Base-by-base conservation (phyloP, 2,329 filamentous ascomycete species). In the Cyphellophora europaea region DNA sequence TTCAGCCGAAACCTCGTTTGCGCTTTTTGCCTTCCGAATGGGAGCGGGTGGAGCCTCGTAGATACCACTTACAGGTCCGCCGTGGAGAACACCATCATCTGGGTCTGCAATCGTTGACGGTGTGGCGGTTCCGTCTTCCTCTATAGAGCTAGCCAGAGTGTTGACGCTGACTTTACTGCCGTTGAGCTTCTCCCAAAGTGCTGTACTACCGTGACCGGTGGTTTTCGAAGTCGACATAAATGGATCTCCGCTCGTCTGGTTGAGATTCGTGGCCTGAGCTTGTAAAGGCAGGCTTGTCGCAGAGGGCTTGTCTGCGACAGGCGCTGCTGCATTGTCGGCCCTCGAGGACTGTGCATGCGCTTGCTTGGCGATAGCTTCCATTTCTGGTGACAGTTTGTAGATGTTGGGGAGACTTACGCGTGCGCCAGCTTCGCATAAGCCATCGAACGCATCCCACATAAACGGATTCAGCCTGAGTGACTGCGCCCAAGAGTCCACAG, bases 391-490 rank as follows among this genome's bases (percentile, higher is more conserved):
- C 49, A 82, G 63, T 54, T 79, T 86, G 63, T 94, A 98, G 43
- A 95, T 82, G 51, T 93, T 94, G 16, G 79, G 73, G 6, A 91
- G 77, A 37, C 83, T 78, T 36, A 96, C 71, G 46, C 78, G 79
- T 58, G 50, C 56, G 64, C 74, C 77, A 28, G 74, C 84, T 53
- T 95, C 87, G 55, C 88, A 94, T 5, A 98, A 71, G 11, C 77
- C 81, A 14, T 80, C 78, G 51, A 96, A 96, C 0, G 89, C 88
- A 66, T 98, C 91, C 91, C 91, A 98, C 74, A 94, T 91, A 59
- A 96, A 89, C 2, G 91, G 88, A 52, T 96, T 98, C 36, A 79
- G 59, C 60, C 88, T 93, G 50, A 98, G 65, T 5, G 88, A 77
- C 41, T 93, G 86, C 47, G 93, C 86, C 54, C 91, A 96, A 56